Evolutionary conservation across 2,329 filamentous ascomycete species (phyloP).

Genomic region (Rutstroemia sp.): DNA sequence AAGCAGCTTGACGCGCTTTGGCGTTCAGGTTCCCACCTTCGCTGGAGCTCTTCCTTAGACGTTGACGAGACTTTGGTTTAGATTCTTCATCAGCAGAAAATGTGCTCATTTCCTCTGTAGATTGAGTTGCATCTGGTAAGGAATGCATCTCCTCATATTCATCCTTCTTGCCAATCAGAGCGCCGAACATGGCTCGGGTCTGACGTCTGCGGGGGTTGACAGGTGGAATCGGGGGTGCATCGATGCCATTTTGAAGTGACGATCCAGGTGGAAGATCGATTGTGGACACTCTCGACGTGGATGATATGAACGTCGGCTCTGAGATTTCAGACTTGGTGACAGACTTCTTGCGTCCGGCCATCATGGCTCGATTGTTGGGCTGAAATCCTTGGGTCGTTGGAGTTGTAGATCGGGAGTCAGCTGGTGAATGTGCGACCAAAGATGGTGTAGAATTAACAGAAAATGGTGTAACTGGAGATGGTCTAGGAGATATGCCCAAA

Average conservation of each 20-base stretch:
- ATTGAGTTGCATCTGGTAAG: constrained; percentile 24
- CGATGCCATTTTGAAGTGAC: constrained; percentile 23
- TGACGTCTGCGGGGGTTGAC: constrained; percentile 29
- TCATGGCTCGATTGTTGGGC: constrained; percentile 8
- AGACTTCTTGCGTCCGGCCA: constrained; percentile 24
- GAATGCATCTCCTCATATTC: constrained; percentile 17
- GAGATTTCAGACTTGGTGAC: constrained; percentile 30
- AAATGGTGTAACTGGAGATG: constrained; percentile 27
- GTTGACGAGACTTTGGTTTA: constrained; percentile 19
- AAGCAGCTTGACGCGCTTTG: constrained; percentile 20
- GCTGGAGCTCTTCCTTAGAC: constrained; percentile 26
- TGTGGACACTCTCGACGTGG: constrained; percentile 28
- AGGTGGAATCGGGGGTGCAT: constrained; percentile 28
- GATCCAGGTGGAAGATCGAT: constrained; percentile 26
- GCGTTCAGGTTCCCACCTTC: constrained; percentile 28
- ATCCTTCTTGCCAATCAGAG: constrained; percentile 21
- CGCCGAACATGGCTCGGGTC: constrained; percentile 27
- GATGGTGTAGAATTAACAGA: constrained; percentile 26
- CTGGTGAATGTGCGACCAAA: constrained; percentile 19
- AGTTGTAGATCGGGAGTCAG: constrained; percentile 17
- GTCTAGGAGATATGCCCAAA: constrained; percentile 24
- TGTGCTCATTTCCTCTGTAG: constrained; percentile 27
- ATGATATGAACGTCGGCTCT: constrained; percentile 28
- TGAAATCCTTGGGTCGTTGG: constrained; percentile 18
- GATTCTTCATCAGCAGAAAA: constrained; percentile 28